Base-by-base conservation (phyloP, 805 yeast genomes). In the Kazachstania taianensis region DNA sequence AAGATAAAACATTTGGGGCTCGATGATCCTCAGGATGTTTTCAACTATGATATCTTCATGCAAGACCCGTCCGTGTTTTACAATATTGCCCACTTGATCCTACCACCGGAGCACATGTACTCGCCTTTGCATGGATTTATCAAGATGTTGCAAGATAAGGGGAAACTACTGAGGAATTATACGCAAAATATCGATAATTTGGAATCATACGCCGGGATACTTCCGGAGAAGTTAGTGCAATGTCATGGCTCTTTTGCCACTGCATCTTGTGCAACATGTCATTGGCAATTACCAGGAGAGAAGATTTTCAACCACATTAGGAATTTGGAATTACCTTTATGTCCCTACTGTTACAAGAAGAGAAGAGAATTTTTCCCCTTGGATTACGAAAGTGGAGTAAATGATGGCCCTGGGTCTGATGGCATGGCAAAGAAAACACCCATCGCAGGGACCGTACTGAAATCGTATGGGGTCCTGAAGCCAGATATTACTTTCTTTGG, bases 401-500 rank as follows among this genome's bases (percentile, higher is more conserved):
- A 20, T 3, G 44, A 37, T 18, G 33, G 17, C n/a, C 33, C 29
- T 6, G 17, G 19, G 7, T n/a, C 24, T 19, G 35, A 28, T 15
- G 39, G 37, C 19, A 49, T 41, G 14, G 43, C 20, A 8, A 12
- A 10, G 8, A 31, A 35, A 17, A 17, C 9, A 17, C n/a, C 22
- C 10, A 25, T 31, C 18, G 15, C 39, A 14, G 40, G 31, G n/a
- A 30, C 41, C 15, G 46, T 41, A 10, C 58, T 66, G 17, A 70
- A 73, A 46, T 70, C 81, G 7, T 74, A 59, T 52, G 96, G 95
- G 12, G 89, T 85, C 3, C 69, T 83, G 71, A 86, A 87, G 55
- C 96, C 96, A 0, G 94, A 86, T 53, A 86, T 86, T 41, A 85
- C 94, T 0, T 86, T 86, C 52, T 86, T 86, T 47, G 94, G 94